phyloP scores from a whole-genome alignment of 208 protist genomes.

The Spironucleus salmonicida region DNA sequence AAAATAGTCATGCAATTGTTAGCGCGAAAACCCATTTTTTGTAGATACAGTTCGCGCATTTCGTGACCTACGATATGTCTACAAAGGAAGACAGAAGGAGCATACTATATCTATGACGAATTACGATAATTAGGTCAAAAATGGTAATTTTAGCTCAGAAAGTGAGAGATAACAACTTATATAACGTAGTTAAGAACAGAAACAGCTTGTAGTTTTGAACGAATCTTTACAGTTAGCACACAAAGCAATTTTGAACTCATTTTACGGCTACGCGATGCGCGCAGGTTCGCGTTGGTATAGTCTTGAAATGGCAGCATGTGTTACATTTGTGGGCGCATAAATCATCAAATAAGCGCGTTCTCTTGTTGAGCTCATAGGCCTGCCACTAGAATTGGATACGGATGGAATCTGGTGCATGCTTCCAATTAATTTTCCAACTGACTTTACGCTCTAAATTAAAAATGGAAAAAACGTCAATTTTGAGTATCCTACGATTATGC shows the following conservation, averaged over 20 bases:
- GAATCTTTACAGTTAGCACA: conserved; percentile 98
- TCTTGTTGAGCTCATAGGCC: conserved; percentile 85
- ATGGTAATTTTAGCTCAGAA: background rate
- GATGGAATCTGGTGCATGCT: conserved; percentile 99
- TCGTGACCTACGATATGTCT: conserved; percentile 92
- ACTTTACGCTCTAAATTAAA: background rate
- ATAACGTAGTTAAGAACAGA: background rate
- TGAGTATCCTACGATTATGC: conserved; percentile 77
- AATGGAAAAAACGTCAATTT: conserved; percentile 26
- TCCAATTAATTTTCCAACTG: conserved; percentile 51
- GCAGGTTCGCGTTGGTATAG: conserved; percentile 82
- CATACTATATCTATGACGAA: conserved; percentile 70
- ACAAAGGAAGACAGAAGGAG: conserved; percentile 84
- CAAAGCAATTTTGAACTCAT: conserved; percentile 99
- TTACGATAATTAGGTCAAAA: background rate
- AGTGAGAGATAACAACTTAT: background rate
- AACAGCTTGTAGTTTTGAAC: conserved; percentile 73
- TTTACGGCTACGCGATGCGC: conserved; percentile 82
- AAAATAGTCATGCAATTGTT: conserved; percentile 79
- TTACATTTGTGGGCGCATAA: conserved; percentile 86
- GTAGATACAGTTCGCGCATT: conserved; percentile 94
- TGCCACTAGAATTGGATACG: conserved; percentile 97
- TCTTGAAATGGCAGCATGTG: conserved; percentile 98
- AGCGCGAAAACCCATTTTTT: conserved; percentile 99
- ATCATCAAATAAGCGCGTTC: conserved; percentile 90